Conservation (phyloP, 2,329 filamentous ascomycete species). For the Scedosporium boydii region DNA sequence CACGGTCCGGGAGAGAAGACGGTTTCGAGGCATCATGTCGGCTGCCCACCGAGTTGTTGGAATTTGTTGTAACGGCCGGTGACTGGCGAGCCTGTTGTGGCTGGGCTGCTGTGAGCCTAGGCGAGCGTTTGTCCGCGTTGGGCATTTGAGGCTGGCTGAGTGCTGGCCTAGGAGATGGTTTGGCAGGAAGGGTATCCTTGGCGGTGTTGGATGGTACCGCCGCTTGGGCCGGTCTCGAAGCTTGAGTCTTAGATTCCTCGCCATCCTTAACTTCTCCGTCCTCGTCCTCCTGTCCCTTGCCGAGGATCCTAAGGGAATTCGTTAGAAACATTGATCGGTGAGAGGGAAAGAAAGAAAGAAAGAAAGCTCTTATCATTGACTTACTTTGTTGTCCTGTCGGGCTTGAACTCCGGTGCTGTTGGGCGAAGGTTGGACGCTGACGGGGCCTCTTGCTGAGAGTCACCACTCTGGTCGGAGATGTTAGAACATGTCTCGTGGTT, state of each 20-base stretch:
- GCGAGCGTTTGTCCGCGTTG: neutral
- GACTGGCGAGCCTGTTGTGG: conserved; percentile 1
- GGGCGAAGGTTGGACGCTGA: conserved; percentile 39
- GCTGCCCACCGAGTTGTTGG: conserved; percentile 8
- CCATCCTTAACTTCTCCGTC: conserved; percentile 65
- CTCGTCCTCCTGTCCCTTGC: conserved; percentile 41
- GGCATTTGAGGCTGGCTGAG: neutral
- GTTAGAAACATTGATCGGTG: conserved; percentile 11
- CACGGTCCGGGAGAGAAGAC: conserved; percentile 26
- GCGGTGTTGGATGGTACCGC: conserved; percentile 8
- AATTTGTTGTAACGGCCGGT: conserved; percentile 11
- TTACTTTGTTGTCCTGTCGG: conserved; percentile 30
- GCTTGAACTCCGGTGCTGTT: conserved; percentile 56
- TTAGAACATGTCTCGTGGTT: neutral
- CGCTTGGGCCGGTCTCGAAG: neutral
- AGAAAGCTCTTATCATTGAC: conserved; percentile 4
- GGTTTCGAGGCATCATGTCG: conserved; percentile 16
- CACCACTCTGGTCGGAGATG: conserved; percentile 15
- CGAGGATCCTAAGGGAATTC: conserved; percentile 14
- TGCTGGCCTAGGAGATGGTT: conserved; percentile 13
- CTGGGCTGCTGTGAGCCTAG: conserved; percentile 2
- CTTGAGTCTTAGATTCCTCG: conserved; percentile 20
- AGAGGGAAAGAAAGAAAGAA: conserved; percentile 9
- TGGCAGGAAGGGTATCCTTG: conserved; percentile 25
- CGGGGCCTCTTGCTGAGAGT: conserved; percentile 17